These are phyloP conservation scores for Phytopythium sindhum DNA, from an alignment of 352 stramenopile species.

Conservation along the genomic window DNA sequence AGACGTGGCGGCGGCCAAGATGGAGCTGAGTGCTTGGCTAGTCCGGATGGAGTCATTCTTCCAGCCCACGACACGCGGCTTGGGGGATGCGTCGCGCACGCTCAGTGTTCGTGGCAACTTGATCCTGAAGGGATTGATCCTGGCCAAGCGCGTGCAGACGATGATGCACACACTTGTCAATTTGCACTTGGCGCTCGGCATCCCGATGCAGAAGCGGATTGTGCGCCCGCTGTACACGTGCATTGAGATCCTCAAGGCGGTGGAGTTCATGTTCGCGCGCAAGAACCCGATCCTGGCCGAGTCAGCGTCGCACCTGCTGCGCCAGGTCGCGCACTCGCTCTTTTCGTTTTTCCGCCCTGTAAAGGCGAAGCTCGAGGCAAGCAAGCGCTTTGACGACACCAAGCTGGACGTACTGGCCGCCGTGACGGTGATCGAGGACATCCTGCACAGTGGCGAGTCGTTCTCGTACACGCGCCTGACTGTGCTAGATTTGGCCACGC, in stretches of 20 bases:
- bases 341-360: conserved; percentile 80
- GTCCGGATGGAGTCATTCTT: conserved; percentile 89
- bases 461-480: conserved; percentile 85
- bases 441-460: conserved; percentile 73
- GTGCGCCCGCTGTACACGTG: conserved; percentile 87
- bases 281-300: conserved; percentile 84
- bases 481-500: conserved; percentile 71
- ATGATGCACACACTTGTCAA: conserved; percentile 90
- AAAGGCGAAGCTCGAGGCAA: conserved; percentile 80
- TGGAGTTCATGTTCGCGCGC: conserved; percentile 91
- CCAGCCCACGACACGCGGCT: conserved; percentile 71
- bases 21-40: conserved; percentile 82
- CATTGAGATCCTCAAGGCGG: conserved; percentile 89
- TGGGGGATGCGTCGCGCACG: conserved; percentile 67
- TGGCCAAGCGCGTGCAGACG: conserved; percentile 86
- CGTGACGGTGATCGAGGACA: conserved; percentile 84
- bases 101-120: conserved; percentile 82
- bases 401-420: conserved; percentile 82
- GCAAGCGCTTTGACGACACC: conserved; percentile 85
- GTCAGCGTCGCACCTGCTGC: conserved; percentile 65
- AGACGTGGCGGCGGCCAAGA: conserved; percentile 74
- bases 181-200: conserved; percentile 83
- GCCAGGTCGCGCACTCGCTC: conserved; percentile 76
- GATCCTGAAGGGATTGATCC: conserved; percentile 90
- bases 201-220: conserved; percentile 82